A percentile compares a stretch with the other conserved stretches of the same genome.
These are phyloP conservation scores for Podaxis sp. DNA, from an alignment of 768 basidiomycete species.

Conservation along the genomic window DNA sequence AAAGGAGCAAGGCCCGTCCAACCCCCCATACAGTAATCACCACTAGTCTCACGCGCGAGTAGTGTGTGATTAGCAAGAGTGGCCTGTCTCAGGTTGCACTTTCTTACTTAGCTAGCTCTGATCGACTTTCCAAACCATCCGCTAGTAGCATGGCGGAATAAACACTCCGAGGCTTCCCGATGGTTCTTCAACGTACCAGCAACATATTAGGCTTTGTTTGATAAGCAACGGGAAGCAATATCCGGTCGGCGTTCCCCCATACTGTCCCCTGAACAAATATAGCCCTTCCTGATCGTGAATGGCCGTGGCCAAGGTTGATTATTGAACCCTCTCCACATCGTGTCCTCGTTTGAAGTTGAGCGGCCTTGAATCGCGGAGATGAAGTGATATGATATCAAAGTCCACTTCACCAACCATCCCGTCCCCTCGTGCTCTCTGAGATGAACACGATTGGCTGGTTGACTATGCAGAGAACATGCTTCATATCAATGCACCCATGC, in stretches of 20 bases:
- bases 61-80: background rate
- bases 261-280: background rate
- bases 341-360: background rate
- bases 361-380: background rate
- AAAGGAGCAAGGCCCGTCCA: background rate
- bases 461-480: background rate
- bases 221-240: background rate
- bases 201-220: background rate
- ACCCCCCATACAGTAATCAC: background rate
- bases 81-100: background rate
- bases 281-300: background rate
- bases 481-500: background rate
- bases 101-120: background rate
- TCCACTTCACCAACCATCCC: background rate
- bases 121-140: background rate
- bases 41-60: background rate
- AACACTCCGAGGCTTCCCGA: background rate
- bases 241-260: background rate
- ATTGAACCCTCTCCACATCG: background rate
- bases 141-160: background rate
- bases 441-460: too few relatives aligned
- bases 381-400: background rate
- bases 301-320: background rate
- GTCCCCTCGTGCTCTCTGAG: background rate
- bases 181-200: background rate